phyloP scores from a whole-genome alignment of 2,329 filamentous ascomycete genomes.

The Herpotrichia juniperi region DNA sequence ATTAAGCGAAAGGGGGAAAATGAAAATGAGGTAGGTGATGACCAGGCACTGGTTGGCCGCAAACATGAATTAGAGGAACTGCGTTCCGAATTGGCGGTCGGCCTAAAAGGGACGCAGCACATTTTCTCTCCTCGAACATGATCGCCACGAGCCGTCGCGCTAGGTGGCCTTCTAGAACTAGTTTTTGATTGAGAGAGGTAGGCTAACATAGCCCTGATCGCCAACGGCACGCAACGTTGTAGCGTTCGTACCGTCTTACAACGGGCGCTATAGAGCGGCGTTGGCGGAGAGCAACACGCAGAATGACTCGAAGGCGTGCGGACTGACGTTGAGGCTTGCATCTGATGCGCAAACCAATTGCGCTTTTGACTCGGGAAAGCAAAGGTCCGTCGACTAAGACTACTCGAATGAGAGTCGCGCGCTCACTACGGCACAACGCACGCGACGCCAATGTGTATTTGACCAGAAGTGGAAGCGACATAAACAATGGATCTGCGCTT shows the following conservation, averaged over 20 bases:
- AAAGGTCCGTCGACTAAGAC: conserved; percentile 21
- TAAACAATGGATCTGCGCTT: conserved; percentile 35
- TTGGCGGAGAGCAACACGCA: conserved; percentile 12
- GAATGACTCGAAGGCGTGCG: conserved; percentile 14
- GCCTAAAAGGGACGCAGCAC: neutral
- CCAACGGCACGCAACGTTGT: neutral
- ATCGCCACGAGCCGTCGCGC: conserved; percentile 32
- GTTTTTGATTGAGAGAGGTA: conserved; percentile 24
- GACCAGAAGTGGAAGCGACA: conserved; percentile 26
- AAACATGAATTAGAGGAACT: conserved; percentile 3
- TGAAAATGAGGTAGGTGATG: neutral
- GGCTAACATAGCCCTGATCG: conserved; percentile 11
- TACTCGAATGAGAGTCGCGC: conserved; percentile 21
- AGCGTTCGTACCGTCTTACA: neutral
- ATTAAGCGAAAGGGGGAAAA: conserved; percentile 4
- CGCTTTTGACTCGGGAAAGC: conserved; percentile 11
- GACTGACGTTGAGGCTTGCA: conserved; percentile 28
- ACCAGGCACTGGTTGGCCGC: neutral
- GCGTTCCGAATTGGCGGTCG: conserved; percentile 10
- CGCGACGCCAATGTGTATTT: conserved; percentile 22
- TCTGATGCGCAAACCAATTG: conserved; percentile 22
- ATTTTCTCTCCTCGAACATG: conserved; percentile 10
- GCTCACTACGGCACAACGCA: conserved; percentile 24
- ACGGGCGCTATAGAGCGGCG: conserved; percentile 13
- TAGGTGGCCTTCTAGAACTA: conserved; percentile 34